Base-by-base conservation (phyloP, 108 stramenopile species). In the Cyclotella cryptica region DNA sequence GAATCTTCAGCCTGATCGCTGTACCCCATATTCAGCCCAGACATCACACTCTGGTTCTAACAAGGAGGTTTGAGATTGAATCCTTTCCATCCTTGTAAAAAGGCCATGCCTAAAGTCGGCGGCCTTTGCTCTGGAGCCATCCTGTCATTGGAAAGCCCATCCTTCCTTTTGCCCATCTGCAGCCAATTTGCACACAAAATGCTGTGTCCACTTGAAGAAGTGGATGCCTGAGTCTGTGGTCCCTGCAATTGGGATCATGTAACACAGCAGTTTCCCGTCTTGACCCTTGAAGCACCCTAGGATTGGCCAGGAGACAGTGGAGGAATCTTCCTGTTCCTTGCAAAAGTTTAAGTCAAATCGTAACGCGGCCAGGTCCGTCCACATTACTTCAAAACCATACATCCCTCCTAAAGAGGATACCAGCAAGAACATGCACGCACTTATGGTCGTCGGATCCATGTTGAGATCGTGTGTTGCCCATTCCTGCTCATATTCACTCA, bases 181-280 rank as follows among this genome's bases (percentile, higher is more conserved):
- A 6, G 27, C 22, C 18, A 55, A 24, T 15, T n/a, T 10, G n/a
- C 26, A 39, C 4, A 55, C 22, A 19, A 71, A 71, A 6, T 46
- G 29, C 40, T 59, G 69, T 15, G 69, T 55, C 69, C 69, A 71
- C 27, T 53, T 55, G 53, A 71, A 59, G 18, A 71, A 55, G 10
- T 42, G 14, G 24, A 71, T 55, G 15, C 53, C 69, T 18, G 53
- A 71, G 10, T 22, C 19, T 55, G 69, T 71, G 5, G 24, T 19
- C 10, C 55, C 54, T 41, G 69, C 53, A 42, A 71, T 71, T 35
- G 69, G 69, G 11, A 71, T 59, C n/a, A 55, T 42, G 21, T 71
- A 41, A 41, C 69, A 54, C 9, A 13, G 52, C 24, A 19, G 5
- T 28, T 14, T 6, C 22, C 69, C 53, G 11, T 26, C 24, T 27